A percentile compares a stretch with the other conserved stretches of the same genome.
These are phyloP conservation scores for Heimioporus sp. DNA, from an alignment of 768 basidiomycete genomes.

Conservation along the genomic window DNA sequence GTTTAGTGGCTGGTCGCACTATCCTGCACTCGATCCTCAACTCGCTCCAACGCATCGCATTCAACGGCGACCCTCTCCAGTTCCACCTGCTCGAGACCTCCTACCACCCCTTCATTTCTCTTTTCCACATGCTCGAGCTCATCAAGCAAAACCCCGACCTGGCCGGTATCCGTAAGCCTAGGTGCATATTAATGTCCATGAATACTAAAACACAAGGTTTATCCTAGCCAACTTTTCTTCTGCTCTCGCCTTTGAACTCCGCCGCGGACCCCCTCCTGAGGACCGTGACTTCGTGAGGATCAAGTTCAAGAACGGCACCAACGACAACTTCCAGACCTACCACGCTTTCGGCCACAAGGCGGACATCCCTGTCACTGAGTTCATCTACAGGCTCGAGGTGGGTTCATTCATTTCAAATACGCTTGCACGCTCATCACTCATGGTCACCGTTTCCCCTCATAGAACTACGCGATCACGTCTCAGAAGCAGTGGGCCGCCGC, in stretches of 20 bases:
- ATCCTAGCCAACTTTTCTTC: constrained; percentile 66
- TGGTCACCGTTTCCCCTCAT: constrained; percentile 1
- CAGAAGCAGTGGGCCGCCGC: constrained; percentile 44
- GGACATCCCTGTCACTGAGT: constrained; percentile 81
- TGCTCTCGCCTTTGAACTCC: constrained; percentile 76
- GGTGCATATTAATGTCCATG: background rate
- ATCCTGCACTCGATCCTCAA: constrained; percentile 67
- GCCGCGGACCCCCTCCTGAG: constrained; percentile 71
- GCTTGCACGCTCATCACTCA: background rate
- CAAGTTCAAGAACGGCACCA: constrained; percentile 83
- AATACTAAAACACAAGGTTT: constrained; percentile 9
- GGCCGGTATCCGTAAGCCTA: constrained; percentile 59
- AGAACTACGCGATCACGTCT: constrained; percentile 46
- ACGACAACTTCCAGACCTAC: constrained; percentile 58
- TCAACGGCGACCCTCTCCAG: constrained; percentile 76
- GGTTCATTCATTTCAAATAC: constrained; percentile 6
- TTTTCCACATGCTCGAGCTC: constrained; percentile 77
- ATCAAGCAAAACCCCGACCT: constrained; percentile 55
- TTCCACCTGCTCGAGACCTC: constrained; percentile 77
- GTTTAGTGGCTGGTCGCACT: constrained; percentile 77
- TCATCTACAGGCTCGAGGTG: constrained; percentile 81
- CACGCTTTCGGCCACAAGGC: constrained; percentile 72
- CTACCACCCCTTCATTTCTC: constrained; percentile 89
- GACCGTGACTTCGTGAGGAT: constrained; percentile 79
- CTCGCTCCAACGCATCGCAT: constrained; percentile 75